Evolutionary conservation across 306 rosid species (phyloP).

Genomic region (Vigna hirtella): DNA sequence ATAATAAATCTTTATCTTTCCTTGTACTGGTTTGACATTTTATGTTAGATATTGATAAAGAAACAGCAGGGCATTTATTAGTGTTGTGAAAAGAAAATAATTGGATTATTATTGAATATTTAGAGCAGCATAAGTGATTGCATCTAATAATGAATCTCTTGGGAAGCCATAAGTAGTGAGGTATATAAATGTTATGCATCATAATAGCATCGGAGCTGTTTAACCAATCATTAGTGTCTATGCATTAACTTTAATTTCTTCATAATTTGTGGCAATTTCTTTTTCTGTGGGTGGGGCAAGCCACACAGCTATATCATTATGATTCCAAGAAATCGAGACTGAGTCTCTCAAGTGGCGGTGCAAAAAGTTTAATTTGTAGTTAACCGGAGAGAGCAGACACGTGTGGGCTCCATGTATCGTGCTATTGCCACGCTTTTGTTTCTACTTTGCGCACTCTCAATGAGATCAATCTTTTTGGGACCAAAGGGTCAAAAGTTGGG

Average conservation of each 20-base stretch:
- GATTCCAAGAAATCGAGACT: slow-evolving; percentile 24
- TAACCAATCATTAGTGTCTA: slow-evolving; percentile 37
- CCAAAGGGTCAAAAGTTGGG: slow-evolving; percentile 43
- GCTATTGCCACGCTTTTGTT: slow-evolving; percentile 24
- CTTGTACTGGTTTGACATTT: too few species aligned
- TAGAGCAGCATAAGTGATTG: not conserved
- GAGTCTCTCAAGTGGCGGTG: slow-evolving; percentile 21
- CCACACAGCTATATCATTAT: slow-evolving; percentile 34
- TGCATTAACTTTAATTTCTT: slow-evolving; percentile 25
- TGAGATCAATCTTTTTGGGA: not conserved
- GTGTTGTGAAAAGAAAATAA: not conserved
- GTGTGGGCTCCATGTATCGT: slow-evolving; percentile 32
- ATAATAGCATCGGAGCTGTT: slow-evolving; percentile 34
- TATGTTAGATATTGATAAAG: not conserved
- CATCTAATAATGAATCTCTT: slow-evolving; percentile 29
- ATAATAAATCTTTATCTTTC: too few species aligned
- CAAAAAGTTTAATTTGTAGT: slow-evolving; percentile 45
- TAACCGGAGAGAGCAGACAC: slow-evolving; percentile 15
- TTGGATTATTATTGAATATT: not conserved
- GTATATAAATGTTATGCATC: slow-evolving; percentile 6
- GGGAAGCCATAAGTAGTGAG: slow-evolving; percentile 30
- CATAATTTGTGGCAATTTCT: slow-evolving; percentile 16
- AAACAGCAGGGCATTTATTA: not conserved
- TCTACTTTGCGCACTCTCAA: not conserved
- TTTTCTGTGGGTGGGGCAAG: slow-evolving; percentile 27